Percentiles rank a stretch among this genome's conserved stretches.
phyloP scores from a whole-genome alignment of 495 filamentous ascomycete species.

The Penicillium tannophilum region DNA sequence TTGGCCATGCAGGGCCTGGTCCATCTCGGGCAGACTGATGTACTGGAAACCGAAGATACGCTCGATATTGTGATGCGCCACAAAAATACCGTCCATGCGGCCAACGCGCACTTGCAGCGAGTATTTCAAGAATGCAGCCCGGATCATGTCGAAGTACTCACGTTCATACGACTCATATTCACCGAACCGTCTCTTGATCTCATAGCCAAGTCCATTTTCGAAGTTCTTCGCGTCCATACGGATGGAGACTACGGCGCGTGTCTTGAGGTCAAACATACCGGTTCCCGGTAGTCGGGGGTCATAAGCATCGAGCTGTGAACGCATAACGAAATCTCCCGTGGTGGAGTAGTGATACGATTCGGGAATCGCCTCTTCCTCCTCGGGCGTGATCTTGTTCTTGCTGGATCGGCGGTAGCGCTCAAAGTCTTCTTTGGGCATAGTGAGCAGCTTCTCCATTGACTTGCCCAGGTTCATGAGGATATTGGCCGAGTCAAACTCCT shows the following conservation, averaged over 20 bases:
- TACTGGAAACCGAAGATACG: slow-evolving; percentile 99
- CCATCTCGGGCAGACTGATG: slow-evolving; percentile 83
- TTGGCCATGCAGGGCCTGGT: slow-evolving; percentile 77
- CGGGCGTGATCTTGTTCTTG: slow-evolving; percentile 60
- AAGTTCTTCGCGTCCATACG: slow-evolving; percentile 78
- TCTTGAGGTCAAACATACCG: slow-evolving; percentile 97
- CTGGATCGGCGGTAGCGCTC: slow-evolving; percentile 76
- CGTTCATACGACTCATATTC: slow-evolving; percentile 89
- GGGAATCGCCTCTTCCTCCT: slow-evolving; percentile 63
- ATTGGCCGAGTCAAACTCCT: slow-evolving; percentile 83
- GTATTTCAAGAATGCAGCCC: slow-evolving; percentile 94
- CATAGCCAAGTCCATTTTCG: slow-evolving; percentile 79
- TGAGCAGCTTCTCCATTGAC: slow-evolving; percentile 96
- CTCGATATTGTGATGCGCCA: slow-evolving; percentile 95
- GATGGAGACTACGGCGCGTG: slow-evolving; percentile 84
- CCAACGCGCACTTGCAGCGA: slow-evolving; percentile 94
- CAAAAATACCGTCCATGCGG: slow-evolving; percentile 97
- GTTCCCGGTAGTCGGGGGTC: slow-evolving; percentile 85
- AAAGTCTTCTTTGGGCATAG: slow-evolving; percentile 74
- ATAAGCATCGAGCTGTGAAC: slow-evolving; percentile 92
- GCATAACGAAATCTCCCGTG: slow-evolving; percentile 87
- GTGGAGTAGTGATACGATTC: slow-evolving; percentile 90
- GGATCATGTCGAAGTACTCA: slow-evolving; percentile 96
- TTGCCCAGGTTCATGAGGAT: slow-evolving; percentile 88
- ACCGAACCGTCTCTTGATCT: slow-evolving; percentile 75